Conservation (phyloP, 2,329 filamentous ascomycete genomes). For the Aspergillus sp. region DNA sequence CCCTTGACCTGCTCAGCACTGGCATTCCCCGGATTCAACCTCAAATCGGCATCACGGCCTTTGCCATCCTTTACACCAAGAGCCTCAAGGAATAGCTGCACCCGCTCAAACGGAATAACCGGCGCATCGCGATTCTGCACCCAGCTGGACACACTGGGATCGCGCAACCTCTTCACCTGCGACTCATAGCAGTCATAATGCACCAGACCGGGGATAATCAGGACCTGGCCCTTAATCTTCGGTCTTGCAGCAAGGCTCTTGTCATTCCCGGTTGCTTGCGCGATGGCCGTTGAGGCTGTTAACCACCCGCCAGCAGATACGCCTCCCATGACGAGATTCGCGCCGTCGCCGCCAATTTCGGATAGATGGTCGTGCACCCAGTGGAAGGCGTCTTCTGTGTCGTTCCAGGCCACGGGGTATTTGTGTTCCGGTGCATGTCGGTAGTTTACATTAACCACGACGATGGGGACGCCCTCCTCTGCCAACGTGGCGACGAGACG, state of each 20-base stretch:
- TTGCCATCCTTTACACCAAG: conserved; percentile 25
- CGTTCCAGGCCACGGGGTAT: conserved; percentile 55
- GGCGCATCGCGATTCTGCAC: conserved; percentile 51
- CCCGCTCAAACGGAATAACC: conserved; percentile 43
- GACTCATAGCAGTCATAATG: conserved; percentile 33
- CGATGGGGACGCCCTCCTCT: conserved; percentile 25
- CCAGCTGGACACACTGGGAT: conserved; percentile 46
- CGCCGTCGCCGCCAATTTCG: conserved; percentile 40
- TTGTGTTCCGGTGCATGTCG: conserved; percentile 56
- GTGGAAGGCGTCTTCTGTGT: conserved; percentile 54
- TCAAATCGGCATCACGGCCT: conserved; percentile 35
- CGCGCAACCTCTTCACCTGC: conserved; percentile 38
- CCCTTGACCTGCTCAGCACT: conserved; percentile 34
- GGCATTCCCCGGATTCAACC: conserved; percentile 42
- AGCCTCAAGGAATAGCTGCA: conserved; percentile 33
- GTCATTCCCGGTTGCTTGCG: conserved; percentile 36
- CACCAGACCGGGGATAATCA: conserved; percentile 53
- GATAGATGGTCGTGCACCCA: conserved; percentile 53
- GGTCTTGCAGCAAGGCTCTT: conserved; percentile 20
- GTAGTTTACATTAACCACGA: conserved; percentile 59
- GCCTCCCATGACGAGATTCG: conserved; percentile 48
- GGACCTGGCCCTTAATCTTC: conserved; percentile 50
- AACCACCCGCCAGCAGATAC: conserved; percentile 51
- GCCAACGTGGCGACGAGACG: conserved; percentile 42
- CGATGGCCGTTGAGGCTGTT: conserved; percentile 41